These are phyloP conservation scores for Thozetella sp. DNA, from an alignment of 495 filamentous ascomycete species.

Conservation along the genomic window DNA sequence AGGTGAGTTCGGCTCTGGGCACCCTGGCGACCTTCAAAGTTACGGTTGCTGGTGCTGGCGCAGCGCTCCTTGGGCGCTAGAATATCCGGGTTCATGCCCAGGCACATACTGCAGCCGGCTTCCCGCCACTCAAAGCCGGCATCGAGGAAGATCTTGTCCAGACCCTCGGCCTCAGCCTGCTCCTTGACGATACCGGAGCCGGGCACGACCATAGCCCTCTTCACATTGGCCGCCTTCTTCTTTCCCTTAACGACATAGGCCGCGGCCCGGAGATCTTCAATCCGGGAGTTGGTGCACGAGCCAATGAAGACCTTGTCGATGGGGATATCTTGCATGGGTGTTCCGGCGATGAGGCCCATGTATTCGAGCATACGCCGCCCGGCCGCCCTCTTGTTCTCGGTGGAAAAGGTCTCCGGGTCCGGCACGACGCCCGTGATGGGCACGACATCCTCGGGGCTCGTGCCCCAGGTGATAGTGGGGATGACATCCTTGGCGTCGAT, in stretches of 20 bases:
- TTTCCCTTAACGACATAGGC: slow-evolving; percentile 83
- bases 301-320: slow-evolving; percentile 98
- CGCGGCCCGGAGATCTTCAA: slow-evolving; percentile 92
- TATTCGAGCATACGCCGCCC: slow-evolving; percentile 87
- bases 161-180: slow-evolving; percentile 87
- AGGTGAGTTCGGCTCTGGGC: slow-evolving; percentile 92
- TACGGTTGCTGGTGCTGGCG: slow-evolving; percentile 94
- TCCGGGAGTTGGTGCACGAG: slow-evolving; percentile 95
- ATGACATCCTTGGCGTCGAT: slow-evolving; percentile 90
- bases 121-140: slow-evolving; percentile 98
- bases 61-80: slow-evolving; percentile 92
- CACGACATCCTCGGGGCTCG: slow-evolving; percentile 92
- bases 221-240: slow-evolving; percentile 84
- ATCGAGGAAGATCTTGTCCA: slow-evolving; percentile 88
- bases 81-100: slow-evolving; percentile 99
- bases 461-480: slow-evolving; percentile 96
- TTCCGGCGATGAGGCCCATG: slow-evolving; percentile 88
- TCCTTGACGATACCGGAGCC: slow-evolving; percentile 94
- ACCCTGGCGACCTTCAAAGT: slow-evolving; percentile 97
- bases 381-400: slow-evolving; percentile 73
- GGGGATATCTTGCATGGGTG: slow-evolving; percentile 83
- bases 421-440: slow-evolving; percentile 91
- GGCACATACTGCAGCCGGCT: slow-evolving; percentile 97
- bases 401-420: slow-evolving; percentile 81
- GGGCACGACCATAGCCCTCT: slow-evolving; percentile 93